Conservation (phyloP, 2,329 filamentous ascomycete genomes). For the Ceratocystis lukuohia region DNA sequence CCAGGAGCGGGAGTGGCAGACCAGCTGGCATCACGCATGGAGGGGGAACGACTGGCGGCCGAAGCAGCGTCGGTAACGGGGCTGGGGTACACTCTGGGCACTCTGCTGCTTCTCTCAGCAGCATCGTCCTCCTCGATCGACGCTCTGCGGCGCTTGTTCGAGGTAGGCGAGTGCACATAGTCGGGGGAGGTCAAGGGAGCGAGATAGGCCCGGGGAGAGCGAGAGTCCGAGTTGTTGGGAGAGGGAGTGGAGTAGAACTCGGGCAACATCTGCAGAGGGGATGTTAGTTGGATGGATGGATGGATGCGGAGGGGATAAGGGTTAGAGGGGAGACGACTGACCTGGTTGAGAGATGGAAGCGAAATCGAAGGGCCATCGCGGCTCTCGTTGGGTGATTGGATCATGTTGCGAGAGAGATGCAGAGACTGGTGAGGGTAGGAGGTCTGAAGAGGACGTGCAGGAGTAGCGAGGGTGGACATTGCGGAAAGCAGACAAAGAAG, state of each 20-base stretch:
- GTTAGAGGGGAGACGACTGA: conserved; percentile 23
- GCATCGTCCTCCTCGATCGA: conserved; percentile 30
- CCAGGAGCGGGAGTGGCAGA: conserved; percentile 5
- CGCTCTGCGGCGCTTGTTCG: conserved; percentile 35
- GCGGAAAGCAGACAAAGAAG: conserved; percentile 25
- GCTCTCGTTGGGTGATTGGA: conserved; percentile 29
- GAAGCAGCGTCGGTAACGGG: conserved; percentile 21
- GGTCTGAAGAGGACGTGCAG: neutral
- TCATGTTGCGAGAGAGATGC: conserved; percentile 40
- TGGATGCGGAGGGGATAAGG: neutral
- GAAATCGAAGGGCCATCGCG: conserved; percentile 30
- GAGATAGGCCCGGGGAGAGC: conserved; percentile 26
- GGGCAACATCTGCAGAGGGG: conserved; percentile 25
- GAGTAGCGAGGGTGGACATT: conserved; percentile 25
- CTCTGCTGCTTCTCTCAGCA: conserved; percentile 30
- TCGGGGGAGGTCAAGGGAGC: conserved; percentile 31
- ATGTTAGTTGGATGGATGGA: neutral
- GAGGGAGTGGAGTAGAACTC: conserved; percentile 26
- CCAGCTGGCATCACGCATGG: conserved; percentile 11
- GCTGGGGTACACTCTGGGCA: conserved; percentile 35
- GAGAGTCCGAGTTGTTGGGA: conserved; percentile 25
- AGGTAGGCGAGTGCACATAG: conserved; percentile 37
- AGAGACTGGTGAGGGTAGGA: conserved; percentile 12
- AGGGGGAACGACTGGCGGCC: conserved; percentile 11
- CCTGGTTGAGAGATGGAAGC: conserved; percentile 42